Evolutionary conservation across 2,329 filamentous ascomycete genomes (phyloP), one percentile per base, ranked within the genome.

Genomic region (Venturia oleaginea): DNA sequence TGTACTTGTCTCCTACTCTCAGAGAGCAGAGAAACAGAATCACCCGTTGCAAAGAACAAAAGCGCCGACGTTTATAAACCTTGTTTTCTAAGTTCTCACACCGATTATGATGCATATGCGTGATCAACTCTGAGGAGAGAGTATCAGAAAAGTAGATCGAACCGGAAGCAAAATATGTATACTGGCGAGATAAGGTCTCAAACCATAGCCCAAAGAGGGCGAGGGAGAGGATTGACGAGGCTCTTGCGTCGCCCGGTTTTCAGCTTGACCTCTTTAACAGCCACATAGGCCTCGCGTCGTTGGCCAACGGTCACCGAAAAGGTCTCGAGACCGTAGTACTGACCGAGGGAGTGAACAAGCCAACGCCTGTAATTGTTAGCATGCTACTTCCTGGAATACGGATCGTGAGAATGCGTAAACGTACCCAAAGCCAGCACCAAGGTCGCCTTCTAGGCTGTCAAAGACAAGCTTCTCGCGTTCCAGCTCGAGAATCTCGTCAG

Each of bases 291-390:
- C 67, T 94, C 88, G 62, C 90, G 84, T 62, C 87, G 84, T 68
- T 86, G 81, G 38, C 86, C 86, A 0, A 88, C 82, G 0, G 88
- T 89, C 66, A 65, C 37, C 24, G 57, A 4, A 79, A 87, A 91
- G 24, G 92, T 96, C 66, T 86, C 84, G 65, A 97, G 82, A 55
- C 92, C 92, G 73, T 97, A 97, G 75, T 97, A 97, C 48, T 88
- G 85, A 11, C 91, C 93, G 67, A 97, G 92, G 65, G 90, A 89
- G 76, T 97, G 92, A 1, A 95, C 91, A 63, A 97, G 84, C 90
- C 92, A 97, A 68, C 93, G 89, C 69, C 90, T 93, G 67, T 37
- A 61, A n/a, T 11, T 32, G 37, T 67, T 38, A 67, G 65, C 62
- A 38, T 51, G 19, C 27, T n/a, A 17, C 13, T 51, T 2, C 32